Conservation (phyloP, 1,284 basidiomycete genomes). For the Pholiota adiposa region DNA sequence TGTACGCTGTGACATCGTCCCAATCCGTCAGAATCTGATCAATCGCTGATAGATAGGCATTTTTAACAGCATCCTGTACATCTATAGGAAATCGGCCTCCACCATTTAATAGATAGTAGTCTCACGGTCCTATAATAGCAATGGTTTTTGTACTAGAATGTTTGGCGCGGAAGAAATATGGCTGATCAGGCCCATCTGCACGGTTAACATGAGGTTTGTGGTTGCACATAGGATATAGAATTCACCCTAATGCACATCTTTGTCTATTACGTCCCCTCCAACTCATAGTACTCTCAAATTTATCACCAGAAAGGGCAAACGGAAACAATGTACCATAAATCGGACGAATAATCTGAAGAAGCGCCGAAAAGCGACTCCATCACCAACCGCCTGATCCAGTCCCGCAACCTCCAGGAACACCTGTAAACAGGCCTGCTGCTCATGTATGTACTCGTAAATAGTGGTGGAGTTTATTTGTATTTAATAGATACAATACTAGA, state of each 20-base stretch:
- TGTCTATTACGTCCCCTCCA: background rate
- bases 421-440: too few relatives aligned
- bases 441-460: too few relatives aligned
- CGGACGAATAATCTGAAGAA: background rate
- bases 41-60: background rate
- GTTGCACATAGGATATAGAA: background rate
- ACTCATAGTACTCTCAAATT: background rate
- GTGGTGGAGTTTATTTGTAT: too few relatives aligned
- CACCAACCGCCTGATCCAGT: background rate
- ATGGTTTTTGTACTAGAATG: background rate
- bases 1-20: conserved; percentile 6
- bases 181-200: background rate
- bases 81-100: background rate
- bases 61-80: background rate
- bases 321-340: background rate
- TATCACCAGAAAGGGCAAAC: background rate
- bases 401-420: too few relatives aligned
- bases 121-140: background rate
- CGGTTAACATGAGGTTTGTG: background rate
- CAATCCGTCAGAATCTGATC: conserved; percentile 1
- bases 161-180: background rate
- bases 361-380: background rate
- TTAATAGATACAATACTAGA: too few relatives aligned
- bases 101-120: background rate
- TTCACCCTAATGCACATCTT: background rate